Evolutionary conservation across 2,329 filamentous ascomycete species (phyloP).

Genomic region (Alternaria novae-zelandiae): DNA sequence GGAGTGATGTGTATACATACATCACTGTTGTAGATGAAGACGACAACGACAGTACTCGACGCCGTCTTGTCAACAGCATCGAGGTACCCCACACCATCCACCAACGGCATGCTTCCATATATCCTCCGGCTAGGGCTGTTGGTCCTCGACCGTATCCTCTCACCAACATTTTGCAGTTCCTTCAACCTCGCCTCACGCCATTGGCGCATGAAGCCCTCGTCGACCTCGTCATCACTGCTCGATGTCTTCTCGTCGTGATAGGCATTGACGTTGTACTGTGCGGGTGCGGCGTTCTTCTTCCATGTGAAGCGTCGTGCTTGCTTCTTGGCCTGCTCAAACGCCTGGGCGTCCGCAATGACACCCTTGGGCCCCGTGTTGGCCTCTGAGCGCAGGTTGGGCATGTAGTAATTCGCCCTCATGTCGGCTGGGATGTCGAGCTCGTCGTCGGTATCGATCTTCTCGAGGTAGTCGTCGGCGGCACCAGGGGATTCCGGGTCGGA

Average conservation of each 20-base stretch:
- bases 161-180: conserved; percentile 73
- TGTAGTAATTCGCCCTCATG: conserved; percentile 64
- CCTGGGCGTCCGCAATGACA: conserved; percentile 82
- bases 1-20: too few species aligned
- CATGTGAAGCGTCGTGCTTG: conserved; percentile 45
- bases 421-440: conserved; percentile 54
- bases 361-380: conserved; percentile 83
- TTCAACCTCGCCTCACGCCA: conserved; percentile 83
- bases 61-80: conserved; percentile 92
- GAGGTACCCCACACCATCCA: conserved; percentile 91
- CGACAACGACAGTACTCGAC: conserved; percentile 82
- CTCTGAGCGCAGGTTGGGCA: conserved; percentile 68
- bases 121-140: conserved; percentile 78
- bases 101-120: conserved; percentile 80
- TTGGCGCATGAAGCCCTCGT: conserved; percentile 79
- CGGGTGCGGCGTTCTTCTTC: conserved; percentile 27
- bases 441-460: conserved; percentile 63
- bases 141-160: conserved; percentile 64
- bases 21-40: conserved; percentile 68
- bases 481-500: conserved; percentile 62
- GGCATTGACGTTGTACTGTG: conserved; percentile 35
- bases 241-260: conserved; percentile 59
- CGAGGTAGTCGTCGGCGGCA: conserved; percentile 60
- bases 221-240: conserved; percentile 64
- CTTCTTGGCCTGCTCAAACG: conserved; percentile 70